These are phyloP conservation scores for Hyaloscypha variabilis DNA, from an alignment of 495 filamentous ascomycete genomes.

Conservation along the genomic window DNA sequence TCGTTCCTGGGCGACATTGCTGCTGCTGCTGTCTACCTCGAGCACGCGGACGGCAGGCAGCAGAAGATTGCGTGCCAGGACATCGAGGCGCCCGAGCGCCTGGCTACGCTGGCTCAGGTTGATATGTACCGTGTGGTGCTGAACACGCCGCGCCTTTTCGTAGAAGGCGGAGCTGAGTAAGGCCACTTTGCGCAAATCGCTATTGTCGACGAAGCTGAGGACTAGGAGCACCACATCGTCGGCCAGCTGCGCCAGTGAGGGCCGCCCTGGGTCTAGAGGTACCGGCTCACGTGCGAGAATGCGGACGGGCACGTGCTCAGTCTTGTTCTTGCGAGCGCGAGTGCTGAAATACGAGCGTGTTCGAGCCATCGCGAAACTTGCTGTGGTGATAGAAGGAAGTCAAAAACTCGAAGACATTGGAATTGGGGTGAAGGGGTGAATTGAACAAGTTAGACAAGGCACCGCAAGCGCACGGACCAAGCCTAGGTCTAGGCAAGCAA, in stretches of 20 bases:
- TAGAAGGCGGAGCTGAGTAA: constrained; percentile 21
- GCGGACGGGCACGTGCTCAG: background rate
- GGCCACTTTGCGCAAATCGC: constrained; percentile 18
- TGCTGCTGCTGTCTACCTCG: background rate
- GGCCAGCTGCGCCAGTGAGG: constrained; percentile 21
- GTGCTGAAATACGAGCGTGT: background rate
- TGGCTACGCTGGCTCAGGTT: constrained; percentile 11
- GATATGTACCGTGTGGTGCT: constrained; percentile 23
- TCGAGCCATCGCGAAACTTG: background rate
- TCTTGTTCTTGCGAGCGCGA: background rate
- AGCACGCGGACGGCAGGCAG: background rate
- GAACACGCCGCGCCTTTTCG: constrained; percentile 18
- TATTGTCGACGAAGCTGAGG: constrained; percentile 15
- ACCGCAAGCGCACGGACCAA: background rate
- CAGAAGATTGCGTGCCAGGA: background rate
- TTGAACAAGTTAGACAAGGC: background rate
- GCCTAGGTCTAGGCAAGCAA: background rate
- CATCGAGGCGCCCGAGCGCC: constrained; percentile 3
- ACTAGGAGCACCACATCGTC: constrained; percentile 15
- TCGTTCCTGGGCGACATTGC: background rate
- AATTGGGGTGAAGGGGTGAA: background rate
- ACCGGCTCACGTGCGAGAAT: constrained; percentile 9
- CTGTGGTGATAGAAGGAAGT: background rate
- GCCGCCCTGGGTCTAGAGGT: constrained; percentile 15
- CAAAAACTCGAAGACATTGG: background rate